Percentiles rank a stretch among this genome's conserved stretches.
phyloP scores from a whole-genome alignment of 2,329 filamentous ascomycete species.

The Epichloe amarillans region DNA sequence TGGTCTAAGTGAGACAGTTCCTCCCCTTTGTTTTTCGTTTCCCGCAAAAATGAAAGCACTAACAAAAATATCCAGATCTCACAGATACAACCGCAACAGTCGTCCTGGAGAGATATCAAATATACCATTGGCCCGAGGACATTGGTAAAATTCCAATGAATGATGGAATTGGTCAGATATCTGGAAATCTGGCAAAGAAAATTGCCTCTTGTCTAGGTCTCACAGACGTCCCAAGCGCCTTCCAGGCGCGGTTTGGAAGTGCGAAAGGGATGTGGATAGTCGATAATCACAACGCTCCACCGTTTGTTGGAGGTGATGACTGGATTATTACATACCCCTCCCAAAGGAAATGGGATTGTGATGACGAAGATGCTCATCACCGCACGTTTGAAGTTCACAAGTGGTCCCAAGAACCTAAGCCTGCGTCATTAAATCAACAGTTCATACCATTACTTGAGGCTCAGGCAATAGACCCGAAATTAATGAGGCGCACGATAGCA shows the following conservation, averaged over 20 bases:
- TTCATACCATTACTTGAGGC: conserved; percentile 56
- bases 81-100: conserved; percentile 36
- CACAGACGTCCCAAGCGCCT: conserved; percentile 43
- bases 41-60: not conserved
- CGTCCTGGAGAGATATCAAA: conserved; percentile 31
- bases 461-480: conserved; percentile 30
- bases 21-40: not conserved
- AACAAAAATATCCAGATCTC: conserved; percentile 26
- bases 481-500: conserved; percentile 35
- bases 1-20: conserved; percentile 30
- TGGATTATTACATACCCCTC: conserved; percentile 57
- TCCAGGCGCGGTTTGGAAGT: conserved; percentile 57
- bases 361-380: conserved; percentile 33
- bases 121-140: conserved; percentile 25
- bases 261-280: conserved; percentile 68
- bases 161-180: conserved; percentile 55
- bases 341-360: conserved; percentile 53
- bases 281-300: conserved; percentile 19
- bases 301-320: conserved; percentile 25
- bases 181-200: conserved; percentile 39
- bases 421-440: conserved; percentile 50
- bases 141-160: conserved; percentile 41
- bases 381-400: conserved; percentile 53
- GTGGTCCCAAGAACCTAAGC: conserved; percentile 16
- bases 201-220: conserved; percentile 39